Percentiles rank a stretch among this genome's conserved stretches.
Evolutionary conservation across 2,329 filamentous ascomycete species (phyloP).

Genomic region (Tympanopsis confertula): DNA sequence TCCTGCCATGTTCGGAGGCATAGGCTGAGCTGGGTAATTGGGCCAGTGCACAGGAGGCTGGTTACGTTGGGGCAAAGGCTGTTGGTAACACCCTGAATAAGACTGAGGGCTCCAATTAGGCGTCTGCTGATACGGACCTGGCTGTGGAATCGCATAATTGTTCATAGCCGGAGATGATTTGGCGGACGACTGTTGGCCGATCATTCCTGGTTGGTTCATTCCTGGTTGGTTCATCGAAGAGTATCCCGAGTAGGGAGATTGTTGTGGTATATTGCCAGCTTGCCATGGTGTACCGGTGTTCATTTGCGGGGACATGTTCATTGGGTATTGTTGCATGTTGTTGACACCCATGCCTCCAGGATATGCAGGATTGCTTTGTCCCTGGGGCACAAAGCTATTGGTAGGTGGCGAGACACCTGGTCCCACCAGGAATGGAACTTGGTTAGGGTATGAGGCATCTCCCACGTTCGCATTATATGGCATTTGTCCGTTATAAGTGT

Average conservation of each 20-base stretch:
- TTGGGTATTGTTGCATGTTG: neutral
- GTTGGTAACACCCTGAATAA: neutral
- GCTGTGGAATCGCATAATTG: neutral
- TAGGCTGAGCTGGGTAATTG: conserved; percentile 19
- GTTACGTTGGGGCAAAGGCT: neutral
- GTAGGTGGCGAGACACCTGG: neutral
- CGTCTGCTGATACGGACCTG: neutral
- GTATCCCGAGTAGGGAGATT: neutral
- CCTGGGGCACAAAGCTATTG: neutral
- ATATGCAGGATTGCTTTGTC: neutral
- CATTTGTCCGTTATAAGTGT: neutral
- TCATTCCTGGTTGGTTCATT: conserved; percentile 1
- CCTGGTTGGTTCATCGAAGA: neutral
- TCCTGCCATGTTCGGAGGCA: conserved; percentile 13
- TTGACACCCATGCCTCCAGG: neutral
- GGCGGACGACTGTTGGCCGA: neutral
- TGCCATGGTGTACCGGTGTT: neutral
- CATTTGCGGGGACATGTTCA: neutral
- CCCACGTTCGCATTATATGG: neutral
- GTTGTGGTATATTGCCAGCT: neutral
- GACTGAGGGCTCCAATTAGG: neutral
- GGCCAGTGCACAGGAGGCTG: conserved; percentile 7
- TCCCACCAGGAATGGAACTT: neutral
- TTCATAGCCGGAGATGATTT: neutral
- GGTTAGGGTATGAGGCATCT: neutral